Evolutionary conservation across 1,284 basidiomycete genomes (phyloP), one percentile per base, ranked within the genome.

Genomic region (Rhodotorula sp.): DNA sequence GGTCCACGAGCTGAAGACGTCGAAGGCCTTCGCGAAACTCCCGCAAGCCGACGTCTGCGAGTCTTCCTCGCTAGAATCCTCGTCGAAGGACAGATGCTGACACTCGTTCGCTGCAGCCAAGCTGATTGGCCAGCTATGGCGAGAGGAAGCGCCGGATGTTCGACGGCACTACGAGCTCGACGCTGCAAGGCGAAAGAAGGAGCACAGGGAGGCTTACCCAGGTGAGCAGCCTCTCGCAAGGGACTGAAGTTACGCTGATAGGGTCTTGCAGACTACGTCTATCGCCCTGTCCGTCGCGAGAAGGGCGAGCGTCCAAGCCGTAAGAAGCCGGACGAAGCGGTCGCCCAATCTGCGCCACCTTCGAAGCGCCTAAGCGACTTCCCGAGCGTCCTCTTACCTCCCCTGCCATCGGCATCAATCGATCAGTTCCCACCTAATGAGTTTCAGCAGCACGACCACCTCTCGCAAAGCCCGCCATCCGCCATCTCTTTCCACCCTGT

Each of bases 11-110:
- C 58, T 70, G 20, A 63, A 60, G 48, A 11, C 9, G 0, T 48
- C 36, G 7, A 1, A 48, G 0, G 32, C 63, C 27, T 67, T 61
- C 44, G 27, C 57, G 0, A 63, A 60, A 32, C 59, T 67, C 3
- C 61, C 68, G 9, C 68, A 70, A 32, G 65, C 68, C 19, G 61
- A 62, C 47, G 60, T 70, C 30, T 66, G 68, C 53, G 15, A 39
- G 65, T 52, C 29, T 9, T 34, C 46, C 17, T 36, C 53, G 15
- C 9, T 13, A 13, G 15, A n/a, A 27, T 11, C 49, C 4, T 1
- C 27, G 13, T 8, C 2, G 19, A 0, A 0, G 27, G 10, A 36
- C 9, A n/a, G 8, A 3, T 6, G 22, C 32, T 57, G 32, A 51
- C 47, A 7, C 8, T n/a, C n/a, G n/a, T n/a, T 13, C 4, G 8